Percentiles rank a stretch among this genome's conserved stretches.
Evolutionary conservation across 2,329 filamentous ascomycete species (phyloP).

Genomic region (Penicillium oxalicum): DNA sequence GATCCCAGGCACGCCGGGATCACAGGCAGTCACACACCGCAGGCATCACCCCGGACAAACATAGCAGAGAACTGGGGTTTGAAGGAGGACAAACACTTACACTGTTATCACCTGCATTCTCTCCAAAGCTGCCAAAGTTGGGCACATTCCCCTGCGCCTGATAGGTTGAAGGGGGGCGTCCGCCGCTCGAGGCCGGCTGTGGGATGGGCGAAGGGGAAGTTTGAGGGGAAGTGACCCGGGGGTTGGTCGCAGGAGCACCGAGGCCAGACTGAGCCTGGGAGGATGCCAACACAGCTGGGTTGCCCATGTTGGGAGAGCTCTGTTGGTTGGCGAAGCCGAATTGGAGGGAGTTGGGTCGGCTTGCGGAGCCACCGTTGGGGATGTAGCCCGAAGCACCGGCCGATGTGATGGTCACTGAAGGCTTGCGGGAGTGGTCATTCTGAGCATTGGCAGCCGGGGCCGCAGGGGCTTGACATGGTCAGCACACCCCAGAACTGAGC

Average conservation of each 20-base stretch:
- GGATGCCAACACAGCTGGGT: constrained; percentile 48
- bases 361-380: constrained; percentile 66
- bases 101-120: constrained; percentile 56
- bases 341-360: constrained; percentile 58
- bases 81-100: constrained; percentile 48
- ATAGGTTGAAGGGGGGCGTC: constrained; percentile 70
- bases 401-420: constrained; percentile 85
- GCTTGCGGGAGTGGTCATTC: constrained; percentile 73
- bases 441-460: constrained; percentile 38
- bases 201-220: constrained; percentile 91
- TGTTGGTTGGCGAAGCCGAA: constrained; percentile 71
- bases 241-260: constrained; percentile 52
- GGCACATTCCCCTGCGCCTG: constrained; percentile 65
- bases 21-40: not conserved
- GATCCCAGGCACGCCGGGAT: too few species aligned
- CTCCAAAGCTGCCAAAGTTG: constrained; percentile 76
- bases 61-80: not conserved
- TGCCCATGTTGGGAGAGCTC: constrained; percentile 54
- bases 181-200: constrained; percentile 76
- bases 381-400: constrained; percentile 70
- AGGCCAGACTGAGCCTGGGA: constrained; percentile 38
- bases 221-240: constrained; percentile 73
- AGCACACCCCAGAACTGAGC: constrained; percentile 43
- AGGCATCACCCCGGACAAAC: not conserved
- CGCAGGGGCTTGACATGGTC: constrained; percentile 55